Base-by-base conservation (phyloP, 1,284 basidiomycete species). In the Cutaneotrichosporon mucoides region DNA sequence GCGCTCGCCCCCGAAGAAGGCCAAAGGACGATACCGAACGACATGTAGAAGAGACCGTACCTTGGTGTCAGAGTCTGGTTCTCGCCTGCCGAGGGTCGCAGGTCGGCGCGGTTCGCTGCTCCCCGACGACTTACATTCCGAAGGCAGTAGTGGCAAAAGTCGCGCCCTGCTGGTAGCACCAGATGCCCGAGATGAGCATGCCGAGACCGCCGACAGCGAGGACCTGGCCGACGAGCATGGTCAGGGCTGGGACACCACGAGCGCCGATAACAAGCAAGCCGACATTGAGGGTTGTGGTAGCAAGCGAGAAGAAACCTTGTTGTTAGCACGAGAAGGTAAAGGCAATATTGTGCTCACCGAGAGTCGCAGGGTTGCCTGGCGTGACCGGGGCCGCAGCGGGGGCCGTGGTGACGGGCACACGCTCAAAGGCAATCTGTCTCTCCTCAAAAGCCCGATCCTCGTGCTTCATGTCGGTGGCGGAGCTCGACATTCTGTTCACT, bases 11-110 rank as follows among this genome's bases (percentile, higher is more conserved):
- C 60, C 5, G 60, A 54, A n/a, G 49, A 43, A 10, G 60, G 60
- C 56, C 57, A 62, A 7, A 62, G 51, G 10, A 55, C 41, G 35
- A 62, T 49, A 9, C 47, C 61, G 15, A 62, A 47, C 9, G 61
- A 62, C n/a, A 62, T 54, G 36, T 59, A 62, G 57, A 62, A 62
- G 38, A 57, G 55, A 9, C 61, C 61, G 57, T 62, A 62, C 40
- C 56, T 57, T 15, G 2, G 10, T 16, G 46, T 40, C 45, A 55
- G 54, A 24, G 24, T 24, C 24, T 41, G 10, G 33, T 24, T 24
- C 24, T 24, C 24, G 24, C 24, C 24, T 24, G 24, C 24, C 24
- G 24, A 24, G 24, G 24, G 24, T 24, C 24, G 24, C 24, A 24
- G 24, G 24, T 24, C 24, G 24, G 24, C 24, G 24, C 24, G 24